Evolutionary conservation across 2,329 filamentous ascomycete genomes (phyloP), one percentile per base, ranked within the genome.

Genomic region (Sclerotinia minor): DNA sequence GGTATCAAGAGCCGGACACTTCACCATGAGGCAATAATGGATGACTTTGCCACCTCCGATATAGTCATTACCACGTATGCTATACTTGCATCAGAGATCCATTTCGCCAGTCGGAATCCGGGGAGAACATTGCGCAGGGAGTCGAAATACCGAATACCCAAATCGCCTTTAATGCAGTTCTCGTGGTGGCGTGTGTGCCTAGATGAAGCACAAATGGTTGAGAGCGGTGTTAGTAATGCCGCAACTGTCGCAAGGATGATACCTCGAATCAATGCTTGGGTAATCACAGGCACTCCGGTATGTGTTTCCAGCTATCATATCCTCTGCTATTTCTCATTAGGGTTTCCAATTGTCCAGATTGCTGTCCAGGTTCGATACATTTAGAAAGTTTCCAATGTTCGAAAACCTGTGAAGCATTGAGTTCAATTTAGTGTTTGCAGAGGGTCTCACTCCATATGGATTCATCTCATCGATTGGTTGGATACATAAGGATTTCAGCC

Each of bases 141-240:
- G 66, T 87, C 89, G 72, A 87, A 85, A 67, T 89, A 91, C 67
- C 82, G 87, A 69, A 84, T 88, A 38, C 83, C 84, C 3, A 88
- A 83, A 64, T 95, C 92, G 5, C 94, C 94, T 0, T 81, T 98
- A 8, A 87, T 94, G 13, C 86, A 91, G 72, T 86, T 97, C 61
- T 74, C 70, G 58, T 98, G 92, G 93, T 97, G 93, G 92, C 85
- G 94, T 53, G 86, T 96, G 1, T 88, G 87, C 65, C 82, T 91
- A 1, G 89, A 91, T 68, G 93, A 89, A 81, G 89, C 94, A 0
- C 95, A 99, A 75, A 96, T 97, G 90, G 88, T 98, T 53, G 94
- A 98, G 76, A 94, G 87, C 72, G 92, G 93, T 45, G 88, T 96
- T 5, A 94, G 88, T 73, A 89, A 92, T 72, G 92, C 94, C 38